Evolutionary conservation across 352 stramenopile species (phyloP).

Genomic region (Globisporangium camurandrum): DNA sequence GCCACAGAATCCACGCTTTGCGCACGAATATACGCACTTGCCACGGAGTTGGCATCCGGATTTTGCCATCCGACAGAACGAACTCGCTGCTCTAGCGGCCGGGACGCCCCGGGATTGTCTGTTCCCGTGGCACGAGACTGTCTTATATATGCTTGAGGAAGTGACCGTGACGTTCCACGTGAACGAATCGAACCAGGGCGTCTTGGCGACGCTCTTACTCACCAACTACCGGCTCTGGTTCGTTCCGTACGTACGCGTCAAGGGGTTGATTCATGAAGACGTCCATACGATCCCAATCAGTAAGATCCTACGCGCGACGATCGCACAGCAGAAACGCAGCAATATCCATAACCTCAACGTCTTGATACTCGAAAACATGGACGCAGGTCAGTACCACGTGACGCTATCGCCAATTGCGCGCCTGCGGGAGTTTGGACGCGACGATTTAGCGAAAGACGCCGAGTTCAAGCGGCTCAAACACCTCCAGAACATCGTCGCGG

Average conservation of each 20-base stretch:
- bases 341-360: constrained; percentile 72
- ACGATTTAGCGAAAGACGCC: constrained; percentile 62
- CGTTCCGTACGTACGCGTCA: constrained; percentile 68
- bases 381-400: constrained; percentile 79
- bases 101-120: constrained; percentile 64
- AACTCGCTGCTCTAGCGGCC: constrained; percentile 56
- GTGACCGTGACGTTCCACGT: constrained; percentile 85
- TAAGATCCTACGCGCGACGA: constrained; percentile 72
- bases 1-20: constrained; percentile 73
- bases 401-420: constrained; percentile 74
- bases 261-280: constrained; percentile 72
- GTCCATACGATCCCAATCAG: constrained; percentile 74
- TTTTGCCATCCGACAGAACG: constrained; percentile 46
- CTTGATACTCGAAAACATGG: constrained; percentile 79
- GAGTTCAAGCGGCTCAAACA: constrained; percentile 78
- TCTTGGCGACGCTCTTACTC: constrained; percentile 69
- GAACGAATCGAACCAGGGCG: constrained; percentile 79
- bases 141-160: constrained; percentile 82
- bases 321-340: constrained; percentile 75
- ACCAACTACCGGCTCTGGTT: constrained; percentile 85
- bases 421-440: constrained; percentile 55
- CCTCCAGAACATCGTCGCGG: constrained; percentile 65
- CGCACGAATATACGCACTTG: constrained; percentile 67
- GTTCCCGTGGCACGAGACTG: constrained; percentile 78
- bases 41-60: constrained; percentile 79